Evolutionary conservation across 2,329 filamentous ascomycete species (phyloP), one percentile per base, ranked within the genome.

Genomic region (Arthrobotrys iridis): DNA sequence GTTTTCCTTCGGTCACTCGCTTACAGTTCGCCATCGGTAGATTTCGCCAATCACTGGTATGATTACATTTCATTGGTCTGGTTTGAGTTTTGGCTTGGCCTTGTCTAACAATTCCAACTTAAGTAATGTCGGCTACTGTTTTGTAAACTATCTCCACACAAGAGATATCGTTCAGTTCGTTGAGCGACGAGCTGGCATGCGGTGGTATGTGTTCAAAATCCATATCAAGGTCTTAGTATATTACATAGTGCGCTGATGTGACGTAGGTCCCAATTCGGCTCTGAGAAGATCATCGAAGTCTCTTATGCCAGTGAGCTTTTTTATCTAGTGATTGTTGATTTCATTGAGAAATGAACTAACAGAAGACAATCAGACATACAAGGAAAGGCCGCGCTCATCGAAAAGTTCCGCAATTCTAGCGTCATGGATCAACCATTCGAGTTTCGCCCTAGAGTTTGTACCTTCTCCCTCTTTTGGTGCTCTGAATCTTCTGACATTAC

Each of bases 381-480:
- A 84, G 95, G 95, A 48, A 90, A 91, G 77, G 93, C 97, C 80
- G 94, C 92, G 77, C 86, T 98, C 0, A 88, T 97, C 4, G 91
- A 96, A 81, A 97, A 98, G 81, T 99, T 99, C 80, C 90, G 95
- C 35, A 99, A 99, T 84, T 97, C 93, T 40, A 94, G 93, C 0
- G 93, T 99, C 28, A 97, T 98, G 93, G 85, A 94, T 0, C 93
- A 98, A 82, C 87, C 89, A 8, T 85, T 88, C 0, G 89, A 90
- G 60, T 96, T 93, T 79, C 89, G 93, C 0, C 95, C 95, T 0
- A 96, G 96, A 86, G 91, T 93, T 82, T 78, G 81, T 73, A 13
- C 15, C 28, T 15, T 20, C 2, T 3, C 7, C 6, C 4, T 40
- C 7, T 50, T 15, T 33, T 1, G n/a, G 4, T 13, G 7, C 7